Evolutionary conservation across 2,329 filamentous ascomycete genomes (phyloP), one percentile per base, ranked within the genome.

Genomic region (Fusarium tuaranense): DNA sequence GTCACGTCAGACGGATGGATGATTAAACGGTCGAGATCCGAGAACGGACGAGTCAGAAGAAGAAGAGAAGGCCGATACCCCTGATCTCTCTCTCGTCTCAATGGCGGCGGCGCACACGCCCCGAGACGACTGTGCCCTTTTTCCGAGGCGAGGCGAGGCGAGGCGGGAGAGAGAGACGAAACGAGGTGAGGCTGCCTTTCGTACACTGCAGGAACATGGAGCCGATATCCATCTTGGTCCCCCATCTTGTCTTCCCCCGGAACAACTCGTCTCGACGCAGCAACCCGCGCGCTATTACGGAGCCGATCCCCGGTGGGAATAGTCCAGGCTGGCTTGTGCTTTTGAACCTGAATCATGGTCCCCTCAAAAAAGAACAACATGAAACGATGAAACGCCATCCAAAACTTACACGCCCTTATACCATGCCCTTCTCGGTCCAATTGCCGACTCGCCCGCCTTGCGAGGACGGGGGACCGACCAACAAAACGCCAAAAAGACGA

Each of bases 331-430:
- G 18, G 14, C 44, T 13, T 13, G 32, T 34, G 32, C 32, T 34
- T 34, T 13, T 14, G 32, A 14, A 34, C 46, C 46, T 58, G 57
- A 59, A 41, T 59, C 34, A 59, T 57, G 30, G 63, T 16, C 39
- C 41, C 55, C 30, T 44, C 58, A 27, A 51, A 14, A 60, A 62
- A 44, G 34, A 44, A 38, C 44, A 65, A 53, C 34, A 32, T 71
- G 72, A 73, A 75, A 73, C 72, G 51, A 68, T 65, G 67, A 75
- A 73, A 75, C 70, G 39, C 69, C 63, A 65, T 63, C 53, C 72
- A 58, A 75, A 73, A 75, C 72, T 65, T 66, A 65, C 32, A 64
- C 71, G 72, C 65, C 51, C 57, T 69, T 44, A 22, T 36, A 48
- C 58, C 72, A 72, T 72, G 62, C 69, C 72, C 62, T 63, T 67